Evolutionary conservation across 345 rosid genomes (phyloP), one percentile per base, ranked within the genome.

Genomic region (Camelina sativa): DNA sequence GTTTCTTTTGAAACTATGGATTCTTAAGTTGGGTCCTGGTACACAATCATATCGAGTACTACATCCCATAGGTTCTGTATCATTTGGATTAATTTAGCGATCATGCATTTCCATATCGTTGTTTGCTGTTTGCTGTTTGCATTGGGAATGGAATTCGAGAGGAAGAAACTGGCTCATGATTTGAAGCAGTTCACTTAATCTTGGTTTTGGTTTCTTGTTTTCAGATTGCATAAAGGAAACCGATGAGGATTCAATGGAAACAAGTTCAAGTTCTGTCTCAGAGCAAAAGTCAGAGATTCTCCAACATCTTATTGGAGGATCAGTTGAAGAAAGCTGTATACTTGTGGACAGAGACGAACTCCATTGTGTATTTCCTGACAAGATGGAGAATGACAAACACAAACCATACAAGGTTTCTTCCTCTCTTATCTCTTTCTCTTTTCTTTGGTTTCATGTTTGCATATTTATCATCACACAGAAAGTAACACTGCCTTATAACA

Each of bases 281-380:
- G 70, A 59, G 10, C 66, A 73, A 62, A 84, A 62, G 12, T 15
- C 46, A 46, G 80, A 77, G 79, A 57, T 65, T 62, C 61, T 82
- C 22, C 77, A 81, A 62, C 72, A 70, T 13, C 47, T 69, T 46
- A 75, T 73, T 69, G 72, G 69, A 72, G 64, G 58, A 47, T 72
- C 78, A 64, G 84, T 85, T 32, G 95, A 88, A 63, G 94, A 88
- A 78, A 83, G 85, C 34, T 92, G 96, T 79, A 72, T 92, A 47
- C 25, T 90, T 47, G 88, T 90, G 37, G 80, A 78, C 47, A 76
- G 76, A 65, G 88, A 82, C 79, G 95, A 85, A 38, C 54, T 81
- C 17, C 82, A 62, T 37, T 75, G 62, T 56, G 70, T 80, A 51
- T 59, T 72, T 71, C 71, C 80, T 76, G 65, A 52, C 50, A 71